Base-by-base conservation (phyloP, 805 yeast genomes). In the Ogataea henricii region DNA sequence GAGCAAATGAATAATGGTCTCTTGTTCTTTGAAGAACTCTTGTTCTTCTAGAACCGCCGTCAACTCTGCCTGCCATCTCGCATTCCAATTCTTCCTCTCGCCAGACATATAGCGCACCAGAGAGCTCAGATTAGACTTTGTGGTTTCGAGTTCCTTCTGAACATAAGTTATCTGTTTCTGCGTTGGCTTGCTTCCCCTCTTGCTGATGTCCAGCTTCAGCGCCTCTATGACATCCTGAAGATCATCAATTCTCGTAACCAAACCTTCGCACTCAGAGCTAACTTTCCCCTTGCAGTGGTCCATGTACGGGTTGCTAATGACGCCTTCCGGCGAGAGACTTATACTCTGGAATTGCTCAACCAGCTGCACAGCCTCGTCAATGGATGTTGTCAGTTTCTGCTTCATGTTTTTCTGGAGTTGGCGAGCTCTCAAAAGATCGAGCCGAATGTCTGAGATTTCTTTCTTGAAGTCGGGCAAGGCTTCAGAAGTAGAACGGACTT, bases 31-130 rank as follows among this genome's bases (percentile, higher is more conserved):
- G 68, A 91, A 82, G 64, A 89, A 89, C 55, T 92, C 95, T 65
- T 94, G 98, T 60, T 91, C 97, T 59, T 89, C 96, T 54, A 96
- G 86, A 12, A 94, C 92, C 30, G 85, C 84, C 51, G 89, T 94
- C 47, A 94, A 76, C 62, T 90, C 97, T 4, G 84, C 72, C 62
- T 91, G 97, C 97, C 99, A 92, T 7, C 89, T 84, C 55, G 80
- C 80, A 62, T 88, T 87, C 96, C 98, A 90, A 26, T 81, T 82
- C 6, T 90, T 84, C 54, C 87, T 87, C 61, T 90, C 98, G 4
- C 72, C 71, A 1, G 66, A 59, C 33, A 94, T 83, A 59, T 80
- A 89, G 4, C 68, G 68, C n/a, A 77, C 73, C 76, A 90, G 77
- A 2, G 66, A 66, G 1, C 65, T 65, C 36, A 92, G 72, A 14